Percentiles rank a stretch among this genome's conserved stretches.
phyloP scores from a whole-genome alignment of 352 stramenopile genomes.

The Phytophthora tubulina region DNA sequence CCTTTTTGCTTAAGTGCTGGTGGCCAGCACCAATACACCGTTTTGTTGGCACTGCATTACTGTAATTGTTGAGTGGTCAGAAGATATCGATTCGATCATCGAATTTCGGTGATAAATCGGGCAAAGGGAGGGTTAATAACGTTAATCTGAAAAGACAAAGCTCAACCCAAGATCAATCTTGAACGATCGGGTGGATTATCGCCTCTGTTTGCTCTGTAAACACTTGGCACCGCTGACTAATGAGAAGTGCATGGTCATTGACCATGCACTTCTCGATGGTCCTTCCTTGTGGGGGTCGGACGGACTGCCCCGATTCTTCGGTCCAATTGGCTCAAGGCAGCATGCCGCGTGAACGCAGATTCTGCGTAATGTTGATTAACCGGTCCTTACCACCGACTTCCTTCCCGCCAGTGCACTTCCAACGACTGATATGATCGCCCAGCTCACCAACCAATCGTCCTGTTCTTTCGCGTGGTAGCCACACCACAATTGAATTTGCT shows the following conservation, averaged over 20 bases:
- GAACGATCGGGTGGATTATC: neutral
- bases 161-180: no score
- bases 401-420: neutral
- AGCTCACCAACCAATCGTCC: neutral
- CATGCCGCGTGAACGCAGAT: neutral
- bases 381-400: conserved; percentile 18
- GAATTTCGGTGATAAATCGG: no score
- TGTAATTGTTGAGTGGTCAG: no score
- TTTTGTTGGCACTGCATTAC: no score
- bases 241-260: no score
- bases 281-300: neutral
- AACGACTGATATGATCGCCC: no score
- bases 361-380: conserved; percentile 4
- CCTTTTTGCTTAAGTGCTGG: neutral
- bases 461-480: no score
- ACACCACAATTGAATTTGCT: no score
- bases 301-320: neutral
- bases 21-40: neutral
- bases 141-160: no score
- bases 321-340: conserved; percentile 19
- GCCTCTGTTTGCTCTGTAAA: neutral
- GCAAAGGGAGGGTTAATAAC: no score
- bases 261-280: no score
- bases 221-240: neutral
- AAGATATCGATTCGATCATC: no score